phyloP scores from a whole-genome alignment of 345 rosid genomes.

The Eucalyptus pumila region DNA sequence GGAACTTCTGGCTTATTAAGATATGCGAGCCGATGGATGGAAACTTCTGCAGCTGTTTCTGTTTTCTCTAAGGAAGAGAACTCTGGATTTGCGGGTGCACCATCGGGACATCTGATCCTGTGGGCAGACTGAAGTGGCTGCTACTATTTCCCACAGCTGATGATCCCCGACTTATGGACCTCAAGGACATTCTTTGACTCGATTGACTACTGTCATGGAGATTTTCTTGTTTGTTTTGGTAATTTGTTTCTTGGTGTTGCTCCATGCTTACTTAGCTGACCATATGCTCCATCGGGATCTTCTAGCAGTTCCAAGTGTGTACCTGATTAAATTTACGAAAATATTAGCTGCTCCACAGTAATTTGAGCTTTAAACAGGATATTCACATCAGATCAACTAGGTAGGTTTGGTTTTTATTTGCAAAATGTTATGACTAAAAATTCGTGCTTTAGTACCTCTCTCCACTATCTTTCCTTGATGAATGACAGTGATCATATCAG shows the following conservation, averaged over 20 bases:
- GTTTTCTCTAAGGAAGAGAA: neutral
- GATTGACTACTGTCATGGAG: neutral
- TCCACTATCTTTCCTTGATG: slow-evolving; percentile 74
- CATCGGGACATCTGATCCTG: slow-evolving; percentile 18
- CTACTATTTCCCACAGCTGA: slow-evolving; percentile 40
- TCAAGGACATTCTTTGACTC: slow-evolving; percentile 19
- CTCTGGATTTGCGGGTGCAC: slow-evolving; percentile 5
- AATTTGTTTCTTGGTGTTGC: slow-evolving; percentile 20
- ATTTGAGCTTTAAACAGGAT: neutral
- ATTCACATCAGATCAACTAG: neutral
- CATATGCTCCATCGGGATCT: slow-evolving; percentile 71
- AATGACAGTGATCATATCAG: slow-evolving; percentile 66
- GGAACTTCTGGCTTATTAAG: slow-evolving; percentile 86
- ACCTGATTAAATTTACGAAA: slow-evolving; percentile 13
- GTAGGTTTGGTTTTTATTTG: neutral
- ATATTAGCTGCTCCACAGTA: neutral
- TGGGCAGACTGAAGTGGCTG: slow-evolving; percentile 45
- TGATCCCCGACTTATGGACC: slow-evolving; percentile 44
- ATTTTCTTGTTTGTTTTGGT: slow-evolving; percentile 4
- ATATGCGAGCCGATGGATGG: slow-evolving; percentile 43
- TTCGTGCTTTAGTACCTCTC: slow-evolving; percentile 30
- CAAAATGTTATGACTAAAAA: neutral
- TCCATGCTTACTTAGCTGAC: slow-evolving; percentile 48
- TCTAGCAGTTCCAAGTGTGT: slow-evolving; percentile 49
- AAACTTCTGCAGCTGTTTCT: slow-evolving; percentile 21